Conservation (phyloP, 164 flowering plant genomes). For the Magnolia kwangsiensis region DNA sequence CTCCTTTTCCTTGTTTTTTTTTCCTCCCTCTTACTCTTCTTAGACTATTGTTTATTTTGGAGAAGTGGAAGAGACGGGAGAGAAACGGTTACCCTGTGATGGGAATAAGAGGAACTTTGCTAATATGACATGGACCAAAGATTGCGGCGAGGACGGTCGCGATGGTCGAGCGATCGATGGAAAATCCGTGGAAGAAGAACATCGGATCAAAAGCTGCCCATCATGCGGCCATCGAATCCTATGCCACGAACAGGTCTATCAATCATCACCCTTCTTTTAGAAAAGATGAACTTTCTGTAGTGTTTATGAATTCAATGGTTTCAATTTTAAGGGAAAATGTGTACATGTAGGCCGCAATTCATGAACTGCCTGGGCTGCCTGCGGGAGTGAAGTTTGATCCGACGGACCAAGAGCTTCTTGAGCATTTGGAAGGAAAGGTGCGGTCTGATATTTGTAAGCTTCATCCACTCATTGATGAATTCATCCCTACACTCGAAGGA, state of each 20-base stretch:
- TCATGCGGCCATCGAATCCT: conserved; percentile 64
- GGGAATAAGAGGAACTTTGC: conserved; percentile 27
- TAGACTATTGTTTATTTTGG: conserved; percentile 8
- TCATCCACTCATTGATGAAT: conserved; percentile 89
- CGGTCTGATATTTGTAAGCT: conserved; percentile 40
- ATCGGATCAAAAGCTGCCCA: conserved; percentile 48
- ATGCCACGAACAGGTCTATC: conserved; percentile 50
- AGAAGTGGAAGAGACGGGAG: conserved; percentile 13
- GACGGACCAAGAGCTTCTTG: conserved; percentile 73
- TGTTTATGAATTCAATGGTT: neutral
- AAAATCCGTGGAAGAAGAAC: conserved; percentile 11
- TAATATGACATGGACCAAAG: conserved; percentile 69
- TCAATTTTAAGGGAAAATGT: neutral
- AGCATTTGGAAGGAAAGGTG: conserved; percentile 85
- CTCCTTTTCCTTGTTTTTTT: conserved; percentile 11
- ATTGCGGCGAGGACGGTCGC: conserved; percentile 24
- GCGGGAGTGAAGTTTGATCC: conserved; percentile 99
- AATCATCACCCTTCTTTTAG: neutral
- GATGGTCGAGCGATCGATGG: conserved; percentile 1
- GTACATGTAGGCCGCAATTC: conserved; percentile 38
- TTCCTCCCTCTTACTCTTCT: conserved; percentile 1
- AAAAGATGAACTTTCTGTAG: too few relatives aligned
- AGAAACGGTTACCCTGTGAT: conserved; percentile 22
- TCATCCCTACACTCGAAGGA: conserved; percentile 81
- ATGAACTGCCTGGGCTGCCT: conserved; percentile 82